These are phyloP conservation scores for Limonium bicolor DNA, from an alignment of 148 eudicot genomes.

Conservation along the genomic window DNA sequence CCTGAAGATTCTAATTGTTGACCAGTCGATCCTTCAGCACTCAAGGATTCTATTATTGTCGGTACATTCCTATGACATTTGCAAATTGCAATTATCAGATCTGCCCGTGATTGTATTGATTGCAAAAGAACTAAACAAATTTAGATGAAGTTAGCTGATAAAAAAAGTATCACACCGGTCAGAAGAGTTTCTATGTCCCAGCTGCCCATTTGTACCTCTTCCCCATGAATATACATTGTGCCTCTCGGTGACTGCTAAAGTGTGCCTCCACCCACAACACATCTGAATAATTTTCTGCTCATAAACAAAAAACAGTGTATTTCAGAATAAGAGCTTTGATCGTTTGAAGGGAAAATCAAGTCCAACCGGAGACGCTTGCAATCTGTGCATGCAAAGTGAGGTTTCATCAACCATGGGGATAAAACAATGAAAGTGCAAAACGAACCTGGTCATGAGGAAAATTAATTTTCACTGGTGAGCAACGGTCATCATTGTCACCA, in stretches of 20 bases:
- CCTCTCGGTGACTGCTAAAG: slow-evolving; percentile 73
- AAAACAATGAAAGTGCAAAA: no score
- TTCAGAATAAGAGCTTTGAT: no score
- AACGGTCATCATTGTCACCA: slow-evolving; percentile 70
- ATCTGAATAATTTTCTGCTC: slow-evolving; percentile 76
- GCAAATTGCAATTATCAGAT: not conserved
- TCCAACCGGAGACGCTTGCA: no score
- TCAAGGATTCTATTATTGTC: slow-evolving; percentile 53
- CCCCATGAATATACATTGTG: slow-evolving; percentile 92
- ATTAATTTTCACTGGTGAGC: slow-evolving; percentile 67
- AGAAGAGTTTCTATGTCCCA: slow-evolving; percentile 64
- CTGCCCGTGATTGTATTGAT: not conserved
- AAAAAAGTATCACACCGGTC: slow-evolving; percentile 72
- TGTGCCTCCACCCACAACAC: slow-evolving; percentile 99
- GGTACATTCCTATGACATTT: slow-evolving; percentile 41
- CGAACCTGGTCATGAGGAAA: slow-evolving; percentile 84
- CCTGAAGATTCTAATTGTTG: slow-evolving; percentile 46
- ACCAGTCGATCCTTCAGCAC: slow-evolving; percentile 58
- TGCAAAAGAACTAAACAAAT: not conserved
- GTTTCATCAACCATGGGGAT: not conserved
- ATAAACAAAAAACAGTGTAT: slow-evolving; percentile 2
- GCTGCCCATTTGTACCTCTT: slow-evolving; percentile 98
- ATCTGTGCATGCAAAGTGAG: no score
- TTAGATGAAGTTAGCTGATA: not conserved
- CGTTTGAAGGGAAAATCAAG: no score